Conservation (phyloP, 768 basidiomycete genomes). For the Phlebiopsis gigantea region DNA sequence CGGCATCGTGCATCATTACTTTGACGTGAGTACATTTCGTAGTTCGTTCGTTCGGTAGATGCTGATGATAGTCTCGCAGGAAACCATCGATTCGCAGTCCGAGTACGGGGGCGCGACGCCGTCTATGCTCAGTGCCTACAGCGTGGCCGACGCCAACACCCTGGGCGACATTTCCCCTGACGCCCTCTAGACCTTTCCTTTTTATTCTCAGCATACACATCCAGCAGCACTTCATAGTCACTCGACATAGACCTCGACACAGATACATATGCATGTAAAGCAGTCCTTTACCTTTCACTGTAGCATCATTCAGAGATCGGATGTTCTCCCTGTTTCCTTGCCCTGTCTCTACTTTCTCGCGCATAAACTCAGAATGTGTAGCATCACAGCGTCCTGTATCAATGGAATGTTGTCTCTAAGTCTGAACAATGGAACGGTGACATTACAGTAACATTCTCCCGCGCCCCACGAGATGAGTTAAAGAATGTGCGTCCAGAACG, state of each 20-base stretch:
- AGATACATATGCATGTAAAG: neutral
- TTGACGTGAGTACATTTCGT: constrained; percentile 60
- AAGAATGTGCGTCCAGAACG: too few relatives aligned
- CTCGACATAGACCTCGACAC: neutral
- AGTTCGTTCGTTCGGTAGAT: neutral
- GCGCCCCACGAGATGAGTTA: too few relatives aligned
- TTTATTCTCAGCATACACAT: neutral
- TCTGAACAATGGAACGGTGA: neutral
- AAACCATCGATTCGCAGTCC: constrained; percentile 67
- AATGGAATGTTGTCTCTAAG: neutral
- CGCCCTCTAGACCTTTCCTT: constrained; percentile 28
- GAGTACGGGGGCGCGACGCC: constrained; percentile 70
- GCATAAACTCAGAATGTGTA: neutral
- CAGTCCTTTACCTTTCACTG: neutral
- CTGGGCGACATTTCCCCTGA: constrained; percentile 70
- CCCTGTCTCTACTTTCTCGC: neutral
- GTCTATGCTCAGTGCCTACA: constrained; percentile 58
- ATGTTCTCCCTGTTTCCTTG: neutral
- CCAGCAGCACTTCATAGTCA: neutral
- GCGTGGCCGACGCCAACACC: constrained; percentile 47
- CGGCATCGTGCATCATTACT: constrained; percentile 85
- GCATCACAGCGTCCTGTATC: neutral
- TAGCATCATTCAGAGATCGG: neutral
- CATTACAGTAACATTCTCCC: too few relatives aligned
- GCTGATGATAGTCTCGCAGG: constrained; percentile 35